phyloP scores from a whole-genome alignment of 257 asterid species.

The Paraleonurus japonicus region DNA sequence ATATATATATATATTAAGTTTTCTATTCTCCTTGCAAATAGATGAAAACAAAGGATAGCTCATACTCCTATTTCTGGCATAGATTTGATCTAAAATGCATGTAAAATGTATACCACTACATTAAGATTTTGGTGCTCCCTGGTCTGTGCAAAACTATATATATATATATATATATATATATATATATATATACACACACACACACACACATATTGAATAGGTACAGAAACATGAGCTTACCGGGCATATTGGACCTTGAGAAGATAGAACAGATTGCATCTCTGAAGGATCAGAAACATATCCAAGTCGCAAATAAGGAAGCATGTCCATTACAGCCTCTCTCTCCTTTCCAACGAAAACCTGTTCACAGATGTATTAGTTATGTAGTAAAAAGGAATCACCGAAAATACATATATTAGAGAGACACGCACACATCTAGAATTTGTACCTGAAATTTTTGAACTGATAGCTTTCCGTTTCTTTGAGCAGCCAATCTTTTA shows the following conservation, averaged over 20 bases:
- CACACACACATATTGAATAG: neutral
- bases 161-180: no score
- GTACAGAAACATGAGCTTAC: constrained; percentile 47
- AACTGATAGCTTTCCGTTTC: constrained; percentile 85
- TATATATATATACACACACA: no score
- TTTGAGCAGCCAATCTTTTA: constrained; percentile 96
- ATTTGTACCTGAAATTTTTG: constrained; percentile 73
- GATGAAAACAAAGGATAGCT: constrained; percentile 24
- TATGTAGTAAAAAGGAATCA: constrained; percentile 16
- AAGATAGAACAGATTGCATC: constrained; percentile 85
- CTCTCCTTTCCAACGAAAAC: constrained; percentile 81
- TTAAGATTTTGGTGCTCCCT: constrained; percentile 2
- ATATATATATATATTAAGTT: neutral
- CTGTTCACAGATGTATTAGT: constrained; percentile 39
- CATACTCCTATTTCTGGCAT: constrained; percentile 2
- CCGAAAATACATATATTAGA: neutral
- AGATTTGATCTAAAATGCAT: constrained; percentile 7
- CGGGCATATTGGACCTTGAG: constrained; percentile 95
- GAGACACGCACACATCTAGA: neutral
- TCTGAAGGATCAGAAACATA: constrained; percentile 93
- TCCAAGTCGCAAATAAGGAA: constrained; percentile 91
- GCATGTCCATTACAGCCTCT: constrained; percentile 91
- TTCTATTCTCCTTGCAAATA: neutral
- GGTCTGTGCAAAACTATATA: neutral
- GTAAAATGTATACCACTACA: neutral